Evolutionary conservation across 1,284 basidiomycete species (phyloP), one percentile per base, ranked within the genome.

Genomic region (Marasmius sp.): DNA sequence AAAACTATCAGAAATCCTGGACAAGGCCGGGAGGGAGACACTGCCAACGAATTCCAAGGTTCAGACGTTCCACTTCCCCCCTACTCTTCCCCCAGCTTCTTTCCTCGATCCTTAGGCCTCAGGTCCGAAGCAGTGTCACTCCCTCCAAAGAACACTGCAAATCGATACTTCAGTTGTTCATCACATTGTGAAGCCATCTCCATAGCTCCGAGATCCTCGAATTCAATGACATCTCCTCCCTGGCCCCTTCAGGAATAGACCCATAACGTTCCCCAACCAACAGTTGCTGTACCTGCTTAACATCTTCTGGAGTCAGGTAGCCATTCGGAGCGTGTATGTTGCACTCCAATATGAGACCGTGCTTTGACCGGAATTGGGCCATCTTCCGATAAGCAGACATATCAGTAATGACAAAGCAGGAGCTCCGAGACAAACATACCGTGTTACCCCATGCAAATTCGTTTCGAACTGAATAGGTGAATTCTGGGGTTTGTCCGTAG

Each of bases 401-500:
- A 14, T 49, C 20, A 36, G 14, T n/a, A 34, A 45, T 50, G 22
- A 34, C 41, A 57, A 49, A 36, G n/a, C 33, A 50, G 39, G 36
- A 36, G 37, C 8, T 14, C 45, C 12, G 34, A 49, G 49, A 41
- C 16, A 33, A 34, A 72, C 87, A 72, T 71, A 89, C 91, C 55
- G 86, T 73, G 34, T 74, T 70, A 8, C 89, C 89, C 87, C 87
- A 89, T 6, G 70, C 55, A 66, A 93, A 92, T 14, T 69, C 63
- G 14, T 74, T 73, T 16, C 69, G 63, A 4, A 90, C 63, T 3
- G 75, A 78, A 66, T 88, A 87, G 48, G 86, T 91, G 72, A 99
- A 98, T 71, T 97, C 93, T 58, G 97, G 97, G 0, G 96, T 97
- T 72, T 97, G 93, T 0, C 96, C 97, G 70, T 88, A 98, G 36